phyloP scores from a whole-genome alignment of 805 yeast genomes.

The Yamadazyma akitaensis region DNA sequence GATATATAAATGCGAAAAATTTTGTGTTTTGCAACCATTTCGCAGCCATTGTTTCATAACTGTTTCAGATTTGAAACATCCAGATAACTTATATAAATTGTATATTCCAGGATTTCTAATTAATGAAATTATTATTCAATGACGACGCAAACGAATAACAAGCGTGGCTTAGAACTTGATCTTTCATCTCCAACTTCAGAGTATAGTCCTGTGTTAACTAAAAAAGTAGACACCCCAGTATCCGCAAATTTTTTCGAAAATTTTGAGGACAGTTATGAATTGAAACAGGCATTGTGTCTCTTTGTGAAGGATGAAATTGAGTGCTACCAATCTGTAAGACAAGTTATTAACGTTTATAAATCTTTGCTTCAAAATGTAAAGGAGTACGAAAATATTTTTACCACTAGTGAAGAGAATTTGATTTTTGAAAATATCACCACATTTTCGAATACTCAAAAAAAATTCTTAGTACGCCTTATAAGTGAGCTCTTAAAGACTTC shows the following conservation, averaged over 20 bases:
- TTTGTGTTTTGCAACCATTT: not conserved
- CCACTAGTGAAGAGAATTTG: conserved; percentile 30
- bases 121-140: not conserved
- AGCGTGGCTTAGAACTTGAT: conserved; percentile 5
- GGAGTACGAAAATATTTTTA: conserved; percentile 26
- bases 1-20: conserved; percentile 1
- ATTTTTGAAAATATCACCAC: conserved; percentile 45
- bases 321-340: conserved; percentile 26
- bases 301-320: conserved; percentile 8
- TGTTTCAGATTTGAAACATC: conserved; percentile 3
- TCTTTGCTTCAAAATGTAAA: conserved; percentile 26
- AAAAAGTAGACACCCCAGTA: conserved; percentile 37
- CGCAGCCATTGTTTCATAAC: not conserved
- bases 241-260: conserved; percentile 8
- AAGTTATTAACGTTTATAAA: conserved; percentile 29
- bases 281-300: not conserved
- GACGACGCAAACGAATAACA: not conserved
- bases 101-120: not conserved
- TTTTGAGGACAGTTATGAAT: conserved; percentile 8
- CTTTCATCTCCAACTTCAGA: conserved; percentile 1
- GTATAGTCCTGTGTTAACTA: conserved; percentile 10
- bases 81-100: not conserved
- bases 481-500: conserved; percentile 5
- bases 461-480: conserved; percentile 9
- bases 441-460: conserved; percentile 28